Conservation (phyloP, 768 basidiomycete genomes). For the Coprinopsis cinerea region DNA sequence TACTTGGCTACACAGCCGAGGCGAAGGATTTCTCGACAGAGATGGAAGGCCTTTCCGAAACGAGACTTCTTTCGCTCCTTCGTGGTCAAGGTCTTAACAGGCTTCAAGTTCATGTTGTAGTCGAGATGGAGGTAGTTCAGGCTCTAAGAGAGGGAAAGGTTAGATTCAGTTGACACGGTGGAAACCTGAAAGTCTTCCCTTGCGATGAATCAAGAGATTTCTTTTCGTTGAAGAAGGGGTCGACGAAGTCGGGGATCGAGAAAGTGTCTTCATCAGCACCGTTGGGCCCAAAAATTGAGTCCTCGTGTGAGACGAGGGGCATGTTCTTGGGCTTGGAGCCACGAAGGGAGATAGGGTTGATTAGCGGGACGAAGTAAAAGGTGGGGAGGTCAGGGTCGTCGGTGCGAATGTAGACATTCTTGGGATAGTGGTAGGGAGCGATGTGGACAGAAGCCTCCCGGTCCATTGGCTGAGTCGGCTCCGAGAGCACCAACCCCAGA, state of each 20-base stretch:
- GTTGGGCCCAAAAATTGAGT: constrained; percentile 86
- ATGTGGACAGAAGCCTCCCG: constrained; percentile 89
- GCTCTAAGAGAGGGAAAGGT: constrained; percentile 42
- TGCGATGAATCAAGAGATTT: constrained; percentile 97
- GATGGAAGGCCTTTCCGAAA: constrained; percentile 98
- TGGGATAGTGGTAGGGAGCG: constrained; percentile 86
- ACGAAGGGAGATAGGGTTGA: constrained; percentile 94
- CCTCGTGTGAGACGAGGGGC: constrained; percentile 83
- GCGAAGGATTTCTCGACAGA: constrained; percentile 96
- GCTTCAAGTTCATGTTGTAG: constrained; percentile 99
- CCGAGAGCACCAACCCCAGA: too few relatives aligned
- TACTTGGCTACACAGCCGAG: too few relatives aligned
- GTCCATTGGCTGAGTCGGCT: too few relatives aligned
- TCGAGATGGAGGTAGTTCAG: constrained; percentile 92
- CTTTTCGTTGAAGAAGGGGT: constrained; percentile 76
- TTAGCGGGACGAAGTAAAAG: constrained; percentile 98
- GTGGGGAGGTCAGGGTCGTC: constrained; percentile 99
- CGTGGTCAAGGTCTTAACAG: constrained; percentile 94
- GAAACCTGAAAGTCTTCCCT: constrained; percentile 49
- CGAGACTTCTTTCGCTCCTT: constrained; percentile 99
- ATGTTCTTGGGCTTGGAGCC: constrained; percentile 79
- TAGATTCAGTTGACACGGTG: constrained; percentile 3
- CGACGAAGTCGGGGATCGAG: constrained; percentile 68
- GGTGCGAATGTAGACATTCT: constrained; percentile 98
- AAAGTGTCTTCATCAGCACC: constrained; percentile 84